Evolutionary conservation across 23 red algal species (phyloP).

Genomic region (Agarophyton chilense): DNA sequence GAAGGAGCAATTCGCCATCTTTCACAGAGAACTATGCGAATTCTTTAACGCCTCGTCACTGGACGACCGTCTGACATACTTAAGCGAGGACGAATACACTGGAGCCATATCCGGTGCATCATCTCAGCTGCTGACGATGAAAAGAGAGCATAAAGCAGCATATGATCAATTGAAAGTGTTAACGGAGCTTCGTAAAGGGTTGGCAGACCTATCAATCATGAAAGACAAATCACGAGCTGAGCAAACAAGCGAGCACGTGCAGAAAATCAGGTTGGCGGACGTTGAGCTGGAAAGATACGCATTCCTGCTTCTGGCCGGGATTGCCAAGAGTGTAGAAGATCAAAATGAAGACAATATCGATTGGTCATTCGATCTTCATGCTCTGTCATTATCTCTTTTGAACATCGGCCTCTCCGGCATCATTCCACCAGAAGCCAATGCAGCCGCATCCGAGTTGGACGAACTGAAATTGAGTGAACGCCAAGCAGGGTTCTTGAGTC

Average conservation of each 20-base stretch:
- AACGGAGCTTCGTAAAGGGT: constrained; percentile 42
- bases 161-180: constrained; percentile 58
- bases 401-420: constrained; percentile 66
- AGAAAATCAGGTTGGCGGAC: constrained; percentile 69
- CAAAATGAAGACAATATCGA: not conserved
- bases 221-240: not conserved
- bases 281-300: constrained; percentile 63
- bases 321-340: constrained; percentile 54
- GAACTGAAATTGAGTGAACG: no score
- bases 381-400: constrained; percentile 6
- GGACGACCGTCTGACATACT: constrained; percentile 58
- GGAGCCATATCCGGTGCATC: not conserved
- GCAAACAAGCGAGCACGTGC: constrained; percentile 42
- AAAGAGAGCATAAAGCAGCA: constrained; percentile 20
- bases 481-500: no score
- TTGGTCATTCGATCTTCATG: constrained; percentile 42
- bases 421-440: constrained; percentile 37
- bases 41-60: constrained; percentile 82
- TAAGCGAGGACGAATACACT: constrained; percentile 6
- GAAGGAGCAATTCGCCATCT: constrained; percentile 62
- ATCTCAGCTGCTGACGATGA: constrained; percentile 38
- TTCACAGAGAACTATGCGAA: constrained; percentile 60
- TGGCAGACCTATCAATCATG: constrained; percentile 38
- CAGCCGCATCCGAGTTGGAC: constrained; percentile 58
- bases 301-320: constrained; percentile 53